Base-by-base conservation (phyloP, 257 asterid genomes). In the Solanum corneliomulleri region DNA sequence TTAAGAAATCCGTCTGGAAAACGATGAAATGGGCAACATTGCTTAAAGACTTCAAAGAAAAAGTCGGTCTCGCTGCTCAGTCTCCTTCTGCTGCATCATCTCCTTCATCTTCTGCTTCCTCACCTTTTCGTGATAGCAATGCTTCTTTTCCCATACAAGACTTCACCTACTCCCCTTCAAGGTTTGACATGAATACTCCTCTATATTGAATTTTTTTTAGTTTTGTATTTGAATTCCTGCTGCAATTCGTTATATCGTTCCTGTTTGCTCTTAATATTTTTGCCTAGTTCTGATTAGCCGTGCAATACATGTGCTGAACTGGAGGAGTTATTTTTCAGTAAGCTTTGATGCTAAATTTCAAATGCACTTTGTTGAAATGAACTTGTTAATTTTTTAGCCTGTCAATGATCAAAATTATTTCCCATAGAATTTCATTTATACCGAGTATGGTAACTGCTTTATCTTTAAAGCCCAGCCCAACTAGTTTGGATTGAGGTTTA, bases 21-120 rank as follows among this genome's bases (percentile, higher is more conserved):
- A 95, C 95, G 97, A 97, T 97, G 99, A 97, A 97, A 97, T 97
- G 99, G 99, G 95, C 80, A 90, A 84, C 99, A 93, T 93, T 97
- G 96, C 97, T 97, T 92, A 94, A 95, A 92, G 99, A 97, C 93
- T 93, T 97, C 77, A 97, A 92, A 94, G 99, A 96, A 90, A 97
- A 96, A 91, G 99, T 97, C 70, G 99, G 99, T 42, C 88, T 96
- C 45, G 89, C 98, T 44, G 89, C 98, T 35, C 98, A 91, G 89
- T 12, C 95, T 84, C 89, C 97, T 60, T 86, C 95, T 29, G 87
- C 98, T 29, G 71, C 95, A 45, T 88, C 96, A 9, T 85, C 95
- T 8, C 84, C 95, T 81, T 91, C 97, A 6, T 72, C 92, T 82
- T 23, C 93, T 39, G 52, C 88, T 18, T 90, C 98, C 3, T 89